Conservation (phyloP, 371 early-diverging fungal genomes). For the Capillidium heterosporum region DNA sequence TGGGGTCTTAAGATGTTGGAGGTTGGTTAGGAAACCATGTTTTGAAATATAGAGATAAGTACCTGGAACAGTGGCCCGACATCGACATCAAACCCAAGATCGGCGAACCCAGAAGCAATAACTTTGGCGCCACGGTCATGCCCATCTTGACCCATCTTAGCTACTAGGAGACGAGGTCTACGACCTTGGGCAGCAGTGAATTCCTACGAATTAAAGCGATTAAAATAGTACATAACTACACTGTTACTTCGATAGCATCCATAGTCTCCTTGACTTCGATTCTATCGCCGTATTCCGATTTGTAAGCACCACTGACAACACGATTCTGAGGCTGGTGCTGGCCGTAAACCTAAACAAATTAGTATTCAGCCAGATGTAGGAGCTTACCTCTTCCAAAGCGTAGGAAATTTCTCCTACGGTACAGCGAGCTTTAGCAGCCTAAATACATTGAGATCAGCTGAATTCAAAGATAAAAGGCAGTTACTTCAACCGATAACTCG, state of each 20-base stretch:
- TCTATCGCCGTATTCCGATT: constrained; percentile 47
- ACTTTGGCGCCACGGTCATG: constrained; percentile 81
- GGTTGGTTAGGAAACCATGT: background rate
- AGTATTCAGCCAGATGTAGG: background rate
- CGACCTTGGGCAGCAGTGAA: constrained; percentile 30
- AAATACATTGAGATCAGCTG: constrained; percentile 13
- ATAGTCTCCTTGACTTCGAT: constrained; percentile 40
- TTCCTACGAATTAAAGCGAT: background rate
- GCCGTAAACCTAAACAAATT: constrained; percentile 32
- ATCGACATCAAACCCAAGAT: constrained; percentile 78
- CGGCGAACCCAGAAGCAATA: constrained; percentile 69
- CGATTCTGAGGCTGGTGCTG: constrained; percentile 55
- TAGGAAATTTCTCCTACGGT: constrained; percentile 69
- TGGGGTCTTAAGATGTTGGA: constrained; percentile 32
- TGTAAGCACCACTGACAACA: constrained; percentile 69
- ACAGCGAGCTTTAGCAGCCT: constrained; percentile 52
- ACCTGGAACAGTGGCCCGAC: constrained; percentile 69
- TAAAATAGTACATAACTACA: background rate
- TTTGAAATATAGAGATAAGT: background rate
- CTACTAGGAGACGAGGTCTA: constrained; percentile 63
- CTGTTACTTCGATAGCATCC: constrained; percentile 28
- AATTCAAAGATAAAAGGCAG: background rate
- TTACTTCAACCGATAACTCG: constrained; percentile 28
- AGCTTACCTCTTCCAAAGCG: constrained; percentile 40
- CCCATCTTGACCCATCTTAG: constrained; percentile 85